A percentile compares a stretch with the other conserved stretches of the same genome.
Conservation (phyloP, 257 asterid species). For the Fraxinus quadrangulata region DNA sequence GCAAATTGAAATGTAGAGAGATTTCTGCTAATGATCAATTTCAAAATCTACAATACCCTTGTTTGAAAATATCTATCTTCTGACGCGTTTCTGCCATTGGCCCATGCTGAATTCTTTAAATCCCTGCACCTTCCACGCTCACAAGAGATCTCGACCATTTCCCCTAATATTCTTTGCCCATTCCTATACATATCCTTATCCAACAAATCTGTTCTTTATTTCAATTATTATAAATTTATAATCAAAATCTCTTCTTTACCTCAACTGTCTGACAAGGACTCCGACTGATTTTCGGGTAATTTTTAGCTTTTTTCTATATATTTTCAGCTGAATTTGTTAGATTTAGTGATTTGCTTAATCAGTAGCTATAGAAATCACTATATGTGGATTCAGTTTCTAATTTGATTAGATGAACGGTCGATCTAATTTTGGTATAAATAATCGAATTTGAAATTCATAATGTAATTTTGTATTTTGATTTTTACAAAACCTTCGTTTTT, state of each 20-base stretch:
- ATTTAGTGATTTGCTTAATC: not conserved
- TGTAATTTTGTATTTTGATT: no score
- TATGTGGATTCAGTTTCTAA: not conserved
- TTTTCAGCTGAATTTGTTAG: not conserved
- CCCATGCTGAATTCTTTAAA: not conserved
- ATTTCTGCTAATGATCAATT: no score
- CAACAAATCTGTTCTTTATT: not conserved
- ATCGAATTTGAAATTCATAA: not conserved
- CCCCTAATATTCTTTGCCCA: not conserved
- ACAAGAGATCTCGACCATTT: not conserved
- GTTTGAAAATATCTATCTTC: not conserved
- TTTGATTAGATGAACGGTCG: no score
- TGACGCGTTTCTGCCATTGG: not conserved
- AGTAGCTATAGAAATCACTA: not conserved
- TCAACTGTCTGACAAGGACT: not conserved
- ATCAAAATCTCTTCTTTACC: not conserved
- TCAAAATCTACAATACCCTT: no score
- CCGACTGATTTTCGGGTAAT: not conserved
- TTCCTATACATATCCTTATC: not conserved
- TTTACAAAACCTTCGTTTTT: no score
- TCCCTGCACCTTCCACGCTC: not conserved
- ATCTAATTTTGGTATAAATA: not conserved
- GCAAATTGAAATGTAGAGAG: no score
- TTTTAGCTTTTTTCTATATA: not conserved
- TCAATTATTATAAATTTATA: not conserved